Percentiles rank a stretch among this genome's conserved stretches.
These are phyloP conservation scores for Termitomyces sp. DNA, from an alignment of 768 basidiomycete genomes.

Conservation along the genomic window DNA sequence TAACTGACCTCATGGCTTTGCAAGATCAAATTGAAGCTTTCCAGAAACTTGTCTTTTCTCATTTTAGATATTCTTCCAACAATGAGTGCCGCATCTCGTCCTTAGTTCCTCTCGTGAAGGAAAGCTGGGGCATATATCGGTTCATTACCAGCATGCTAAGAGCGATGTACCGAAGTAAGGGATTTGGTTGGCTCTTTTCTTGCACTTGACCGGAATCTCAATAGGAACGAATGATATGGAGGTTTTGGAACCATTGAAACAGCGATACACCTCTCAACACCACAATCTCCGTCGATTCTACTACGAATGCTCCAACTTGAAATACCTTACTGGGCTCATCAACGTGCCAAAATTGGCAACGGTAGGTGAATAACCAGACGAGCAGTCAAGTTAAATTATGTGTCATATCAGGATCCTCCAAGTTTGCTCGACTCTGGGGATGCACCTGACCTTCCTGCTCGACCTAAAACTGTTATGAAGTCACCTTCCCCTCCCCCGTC, in stretches of 20 bases:
- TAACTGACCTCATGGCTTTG: conserved; percentile 92
- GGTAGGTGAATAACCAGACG: conserved; percentile 34
- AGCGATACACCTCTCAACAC: conserved; percentile 88
- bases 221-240: conserved; percentile 86
- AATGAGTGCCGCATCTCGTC: conserved; percentile 98
- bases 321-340: conserved; percentile 94
- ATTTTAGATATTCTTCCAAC: conserved; percentile 85
- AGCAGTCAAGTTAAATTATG: not conserved
- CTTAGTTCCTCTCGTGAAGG: conserved; percentile 94
- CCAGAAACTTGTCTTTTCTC: conserved; percentile 95
- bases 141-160: conserved; percentile 99
- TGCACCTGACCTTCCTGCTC: conserved; percentile 83
- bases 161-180: conserved; percentile 88
- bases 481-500: conserved; percentile 64
- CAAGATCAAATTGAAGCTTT: conserved; percentile 99
- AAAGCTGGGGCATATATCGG: conserved; percentile 98
- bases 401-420: conserved; percentile 76
- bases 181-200: not conserved
- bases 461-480: conserved; percentile 57
- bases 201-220: not conserved
- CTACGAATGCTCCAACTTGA: conserved; percentile 98
- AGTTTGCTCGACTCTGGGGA: conserved; percentile 80
- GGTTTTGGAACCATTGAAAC: conserved; percentile 80
- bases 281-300: conserved; percentile 94
- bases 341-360: conserved; percentile 97